phyloP scores from a whole-genome alignment of 2,329 filamentous ascomycete genomes.

The Epicoccum nigrum region DNA sequence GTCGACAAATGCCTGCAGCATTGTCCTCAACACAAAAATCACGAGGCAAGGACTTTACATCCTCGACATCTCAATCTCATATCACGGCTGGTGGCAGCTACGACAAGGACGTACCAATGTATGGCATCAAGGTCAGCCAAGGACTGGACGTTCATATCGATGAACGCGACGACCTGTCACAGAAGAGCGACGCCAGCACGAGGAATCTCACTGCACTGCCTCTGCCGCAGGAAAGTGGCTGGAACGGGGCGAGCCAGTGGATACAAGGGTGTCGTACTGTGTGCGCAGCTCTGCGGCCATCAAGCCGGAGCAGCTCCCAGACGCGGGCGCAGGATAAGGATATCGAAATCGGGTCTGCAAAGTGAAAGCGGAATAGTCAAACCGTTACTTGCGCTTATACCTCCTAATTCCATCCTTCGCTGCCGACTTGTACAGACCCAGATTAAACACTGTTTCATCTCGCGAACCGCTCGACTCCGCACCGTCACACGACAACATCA shows the following conservation, averaged over 20 bases:
- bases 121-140: constrained; percentile 31
- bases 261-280: constrained; percentile 26
- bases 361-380: not conserved
- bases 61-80: constrained; percentile 15
- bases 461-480: not conserved
- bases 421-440: not conserved
- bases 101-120: constrained; percentile 23
- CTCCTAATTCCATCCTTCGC: not conserved
- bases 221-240: constrained; percentile 4
- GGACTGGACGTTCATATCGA: constrained; percentile 28
- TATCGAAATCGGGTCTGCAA: constrained; percentile 13
- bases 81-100: constrained; percentile 10
- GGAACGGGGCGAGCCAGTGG: constrained; percentile 19
- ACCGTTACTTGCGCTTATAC: not conserved
- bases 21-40: not conserved
- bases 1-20: constrained; percentile 4
- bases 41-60: constrained; percentile 6
- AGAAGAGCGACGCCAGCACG: constrained; percentile 27
- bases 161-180: constrained; percentile 27
- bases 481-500: not conserved
- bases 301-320: constrained; percentile 8
- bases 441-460: no score
- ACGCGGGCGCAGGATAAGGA: constrained; percentile 10
- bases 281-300: constrained; percentile 21
- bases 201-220: constrained; percentile 27